Evolutionary conservation across 2,329 filamentous ascomycete genomes (phyloP), one percentile per base, ranked within the genome.

Genomic region (Periconia sp.): DNA sequence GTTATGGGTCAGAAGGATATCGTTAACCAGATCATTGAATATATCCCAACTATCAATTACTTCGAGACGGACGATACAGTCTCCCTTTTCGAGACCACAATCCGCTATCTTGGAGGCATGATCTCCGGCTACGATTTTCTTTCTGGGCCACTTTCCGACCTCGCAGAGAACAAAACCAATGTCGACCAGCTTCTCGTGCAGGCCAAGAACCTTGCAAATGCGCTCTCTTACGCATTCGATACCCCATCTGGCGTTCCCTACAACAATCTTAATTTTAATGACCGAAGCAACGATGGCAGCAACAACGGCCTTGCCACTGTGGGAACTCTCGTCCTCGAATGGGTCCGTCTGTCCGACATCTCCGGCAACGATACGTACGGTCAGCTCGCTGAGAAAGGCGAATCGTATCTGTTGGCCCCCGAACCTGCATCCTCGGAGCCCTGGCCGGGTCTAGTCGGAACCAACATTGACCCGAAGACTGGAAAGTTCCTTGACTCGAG

Each of bases 61-160:
- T 79, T 79, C 29, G 73, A 76, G 9, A 88, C 86, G 3, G 9
- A 46, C 0, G 50, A 49, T 1, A 70, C 76, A 8, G 83, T 95
- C 35, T 92, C 87, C 25, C 71, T 96, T 6, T 96, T 96, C 59
- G 91, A 96, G 71, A 95, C 89, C 0, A 96, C 89, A 0, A 95
- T 96, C 61, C 85, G 91, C 19, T 95, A 95, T 59, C 73, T 96
- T 1, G 91, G 83, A 8, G 91, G 90, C 12, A 77, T 96, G 57
- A 64, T 96, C 7, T 88, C 90, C 2, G 88, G 78, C 4, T 86
- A 88, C 56, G 87, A 89, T 63, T 77, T 96, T 35, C 73, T 95
- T 33, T 85, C 75, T 1, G 88, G 87, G 0, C 86, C 87, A 1
- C 75, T 85, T 13, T 72, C 76, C 12, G 52, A 77, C 22, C 70